Evolutionary conservation across 257 asterid genomes (phyloP), one percentile per base, ranked within the genome.

Genomic region (Solanum ahanhuiri): DNA sequence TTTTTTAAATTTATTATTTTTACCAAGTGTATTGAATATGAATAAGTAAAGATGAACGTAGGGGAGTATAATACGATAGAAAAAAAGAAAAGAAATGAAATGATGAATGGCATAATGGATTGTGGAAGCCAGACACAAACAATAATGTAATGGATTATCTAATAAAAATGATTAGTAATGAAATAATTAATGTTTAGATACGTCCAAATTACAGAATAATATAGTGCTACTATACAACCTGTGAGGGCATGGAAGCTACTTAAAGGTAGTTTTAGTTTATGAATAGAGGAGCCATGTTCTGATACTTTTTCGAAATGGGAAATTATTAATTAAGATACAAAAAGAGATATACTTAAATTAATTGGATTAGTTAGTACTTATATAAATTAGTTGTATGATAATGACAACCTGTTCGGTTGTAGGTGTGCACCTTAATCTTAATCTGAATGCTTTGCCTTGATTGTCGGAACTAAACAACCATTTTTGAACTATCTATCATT

Each of bases 321-420:
- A 66, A 83, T 63, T 23, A 45, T 23, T 83, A n/a, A 39, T 77
- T 43, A 77, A 43, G 64, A 77, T 43, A 25, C 37, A 76, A 76
- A 76, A 69, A 35, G 69, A 51, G 18, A 64, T 10, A 25, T 3
- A 15, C 64, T 83, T 60, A 69, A 23, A 83, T 64, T 64, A 39
- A 83, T 37, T 64, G 67, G 76, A 64, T 83, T 39, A 25, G 39
- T 66, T 64, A 63, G 37, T 83, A 51, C 22, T 15, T 51, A 15
- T 23, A 63, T 39, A 23, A 20, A 22, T 10, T 63, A 86, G 45
- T 18, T 66, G 86, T 33, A 31, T 64, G 58, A 57, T 87, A 82
- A 72, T 88, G 93, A 89, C 95, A 93, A 91, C 83, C 92, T 93
- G 95, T 91, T 89, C 89, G 87, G 86, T 85, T 84, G 85, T 87